Evolutionary conservation across 768 basidiomycete species (phyloP), one percentile per base, ranked within the genome.

Genomic region (Botryobasidium botryosum): DNA sequence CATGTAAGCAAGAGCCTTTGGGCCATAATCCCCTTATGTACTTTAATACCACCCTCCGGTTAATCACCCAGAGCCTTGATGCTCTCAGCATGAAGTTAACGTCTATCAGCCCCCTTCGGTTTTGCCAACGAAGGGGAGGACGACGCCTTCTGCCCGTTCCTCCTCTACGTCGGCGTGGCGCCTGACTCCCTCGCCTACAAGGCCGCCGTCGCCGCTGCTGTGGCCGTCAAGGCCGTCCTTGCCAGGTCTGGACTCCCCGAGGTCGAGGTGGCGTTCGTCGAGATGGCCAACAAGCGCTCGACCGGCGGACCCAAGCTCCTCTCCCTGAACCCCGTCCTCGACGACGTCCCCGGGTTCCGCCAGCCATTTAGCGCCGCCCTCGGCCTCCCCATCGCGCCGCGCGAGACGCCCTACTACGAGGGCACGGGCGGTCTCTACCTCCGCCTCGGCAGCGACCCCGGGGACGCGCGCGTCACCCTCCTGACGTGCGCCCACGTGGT

Each of bases 401-500:
- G 40, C 15, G 57, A 52, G 47, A 36, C 26, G 2, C 59, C 66
- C 32, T 26, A 60, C 43, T 54, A 35, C 31, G 66, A 64, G 50
- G 64, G 66, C 45, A 66, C 67, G 1, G 62, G 56, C 26, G 52
- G 44, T 38, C 53, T 67, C 40, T 67, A 57, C 54, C 42, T 61
- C 52, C 53, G 58, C 51, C 42, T 51, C 21, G 45, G 51, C 50
- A 51, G 39, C 4, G 50, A 57, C 17, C 47, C 54, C 49, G 43
- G 58, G 13, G n/a, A n/a, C n/a, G n/a, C n/a, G n/a, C 51, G 53
- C 39, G 51, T 59, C 47, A 28, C 54, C 43, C 12, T 61, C 44
- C 53, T 64, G 37, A 65, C 64, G 24, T 43, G 44, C 51, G 53
- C 55, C 33, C 66, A 67, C 48, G 64, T 66, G 39, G 59, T 54